A percentile compares a stretch with the other conserved stretches of the same genome.
Evolutionary conservation across 768 basidiomycete species (phyloP).

Genomic region (Boletellus sp.): DNA sequence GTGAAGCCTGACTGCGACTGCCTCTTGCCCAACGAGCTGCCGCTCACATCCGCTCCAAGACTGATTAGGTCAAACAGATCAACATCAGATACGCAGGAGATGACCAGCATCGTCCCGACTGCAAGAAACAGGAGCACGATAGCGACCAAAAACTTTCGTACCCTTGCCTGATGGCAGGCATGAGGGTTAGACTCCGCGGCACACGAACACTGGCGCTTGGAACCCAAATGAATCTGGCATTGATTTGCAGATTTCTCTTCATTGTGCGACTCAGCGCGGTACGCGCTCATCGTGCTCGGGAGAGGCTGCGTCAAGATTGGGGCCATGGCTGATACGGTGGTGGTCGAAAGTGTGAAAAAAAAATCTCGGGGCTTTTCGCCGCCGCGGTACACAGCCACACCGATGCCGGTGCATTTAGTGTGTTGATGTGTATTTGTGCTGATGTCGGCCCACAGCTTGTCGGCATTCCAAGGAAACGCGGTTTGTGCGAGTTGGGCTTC

Average conservation of each 20-base stretch:
- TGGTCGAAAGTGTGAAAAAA: not conserved
- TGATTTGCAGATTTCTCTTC: conserved; percentile 21
- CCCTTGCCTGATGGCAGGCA: conserved; percentile 30
- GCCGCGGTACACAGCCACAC: not conserved
- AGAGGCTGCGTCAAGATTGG: conserved; percentile 28
- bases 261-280: conserved; percentile 2
- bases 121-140: conserved; percentile 31
- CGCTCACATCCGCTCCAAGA: conserved; percentile 28
- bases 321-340: conserved; percentile 19
- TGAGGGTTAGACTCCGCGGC: conserved; percentile 16
- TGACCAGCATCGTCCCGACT: conserved; percentile 28
- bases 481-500: no score
- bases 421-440: no score
- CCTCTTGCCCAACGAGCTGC: conserved; percentile 28
- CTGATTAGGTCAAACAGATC: conserved; percentile 21
- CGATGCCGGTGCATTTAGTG: not conserved
- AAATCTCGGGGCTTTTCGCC: not conserved
- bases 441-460: no score
- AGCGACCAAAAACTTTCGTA: conserved; percentile 36
- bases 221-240: conserved; percentile 22
- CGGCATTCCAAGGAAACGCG: no score
- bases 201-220: conserved; percentile 21
- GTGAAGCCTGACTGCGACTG: conserved; percentile 34
- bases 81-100: conserved; percentile 31
- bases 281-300: conserved; percentile 21